phyloP scores from a whole-genome alignment of 345 rosid species.

The Erodium maritimum region DNA sequence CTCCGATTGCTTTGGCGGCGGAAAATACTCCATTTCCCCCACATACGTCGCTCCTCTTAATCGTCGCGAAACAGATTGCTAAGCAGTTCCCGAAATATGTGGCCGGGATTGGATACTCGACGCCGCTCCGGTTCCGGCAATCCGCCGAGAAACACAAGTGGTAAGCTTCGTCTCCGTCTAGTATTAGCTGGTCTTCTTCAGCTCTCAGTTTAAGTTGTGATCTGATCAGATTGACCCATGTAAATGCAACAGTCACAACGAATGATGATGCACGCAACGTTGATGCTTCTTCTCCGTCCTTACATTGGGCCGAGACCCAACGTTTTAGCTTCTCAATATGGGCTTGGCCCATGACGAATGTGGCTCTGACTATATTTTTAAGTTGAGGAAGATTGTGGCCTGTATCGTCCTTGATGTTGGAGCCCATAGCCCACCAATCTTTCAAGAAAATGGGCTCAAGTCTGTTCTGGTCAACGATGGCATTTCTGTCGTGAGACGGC shows the following conservation, averaged over 20 bases:
- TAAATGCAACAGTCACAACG: background rate
- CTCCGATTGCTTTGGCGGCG: constrained; percentile 2
- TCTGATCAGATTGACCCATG: background rate
- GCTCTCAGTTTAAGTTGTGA: background rate
- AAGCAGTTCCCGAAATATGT: constrained; percentile 1
- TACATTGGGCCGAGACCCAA: background rate
- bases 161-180: background rate
- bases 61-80: background rate
- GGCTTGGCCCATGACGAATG: background rate
- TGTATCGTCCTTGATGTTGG: background rate
- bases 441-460: background rate
- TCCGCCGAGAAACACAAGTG: background rate
- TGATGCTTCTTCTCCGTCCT: background rate
- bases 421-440: background rate
- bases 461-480: background rate
- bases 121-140: background rate
- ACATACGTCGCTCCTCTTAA: background rate
- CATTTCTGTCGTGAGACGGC: background rate
- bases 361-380: background rate
- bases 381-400: no score
- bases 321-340: background rate
- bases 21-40: background rate
- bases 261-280: background rate
- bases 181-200: no score
- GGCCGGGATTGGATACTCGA: background rate